Evolutionary conservation across 768 basidiomycete species (phyloP), one percentile per base, ranked within the genome.

Genomic region (Phylloporus scabripes): DNA sequence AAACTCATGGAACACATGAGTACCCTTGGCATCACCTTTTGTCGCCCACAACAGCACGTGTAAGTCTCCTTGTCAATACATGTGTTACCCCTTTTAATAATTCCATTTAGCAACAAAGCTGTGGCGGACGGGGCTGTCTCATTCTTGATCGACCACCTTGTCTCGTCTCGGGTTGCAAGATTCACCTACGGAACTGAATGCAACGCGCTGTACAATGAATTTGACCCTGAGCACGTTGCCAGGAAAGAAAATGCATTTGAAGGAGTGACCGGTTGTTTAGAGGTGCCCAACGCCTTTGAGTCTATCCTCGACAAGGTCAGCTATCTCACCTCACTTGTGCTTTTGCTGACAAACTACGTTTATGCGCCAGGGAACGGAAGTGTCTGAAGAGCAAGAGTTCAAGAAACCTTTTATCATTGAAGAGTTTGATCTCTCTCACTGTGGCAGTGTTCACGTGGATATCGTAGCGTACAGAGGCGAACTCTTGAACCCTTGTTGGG

Each of bases 51-150:
- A 33, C 32, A 33, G n/a, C 32, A 33, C 5, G 32, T 33, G 32
- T 33, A 33, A 33, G 32, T 15, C 14, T 32, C 14, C 32, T 6
- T 33, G 32, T 33, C 0, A 33, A 14, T 33, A 33, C 32, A 33
- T 33, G 32, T 33, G 32, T 14, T 15, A 33, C 14, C 32, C 32
- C 32, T 33, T 33, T 14, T 15, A 33, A 33, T 33, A 15, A 15
- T 33, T 33, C 6, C 14, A 15, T 6, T 2, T 43, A 74, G 72
- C 4, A 67, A 65, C 44, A 77, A 70, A 63, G 79, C 76, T 0
- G 77, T 80, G 15, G 75, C 79, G 1, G 74, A 79, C 52, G 78
- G 79, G 0, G 75, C 70, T 1, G 55, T 70, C 5, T 65, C 60
- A 10, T 72, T 55, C 50, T 65, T 63, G 29, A 47, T 80, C 2